Percentiles rank a stretch among this genome's conserved stretches.
Conservation (phyloP, 768 basidiomycete species). For the Aureoboletus auriporus region DNA sequence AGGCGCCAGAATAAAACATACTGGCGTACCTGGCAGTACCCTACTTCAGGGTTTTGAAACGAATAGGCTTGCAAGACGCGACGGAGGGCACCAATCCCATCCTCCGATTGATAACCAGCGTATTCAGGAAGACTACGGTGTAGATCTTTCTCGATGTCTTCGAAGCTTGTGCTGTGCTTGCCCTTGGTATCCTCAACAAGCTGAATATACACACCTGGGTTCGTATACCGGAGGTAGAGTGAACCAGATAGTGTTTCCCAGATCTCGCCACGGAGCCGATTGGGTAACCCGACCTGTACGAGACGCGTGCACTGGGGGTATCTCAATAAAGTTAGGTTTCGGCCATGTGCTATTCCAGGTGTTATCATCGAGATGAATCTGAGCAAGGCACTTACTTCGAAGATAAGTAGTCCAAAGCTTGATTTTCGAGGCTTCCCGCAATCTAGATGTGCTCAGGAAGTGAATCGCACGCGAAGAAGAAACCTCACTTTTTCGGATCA, state of each 20-base stretch:
- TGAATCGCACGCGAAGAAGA: not conserved
- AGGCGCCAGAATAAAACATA: not conserved
- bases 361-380: slow-evolving; percentile 9
- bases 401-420: slow-evolving; percentile 94
- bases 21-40: slow-evolving; percentile 81
- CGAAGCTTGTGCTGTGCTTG: slow-evolving; percentile 80
- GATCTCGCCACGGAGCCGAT: slow-evolving; percentile 91
- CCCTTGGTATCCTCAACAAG: slow-evolving; percentile 77
- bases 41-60: slow-evolving; percentile 88
- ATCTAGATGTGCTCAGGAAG: slow-evolving; percentile 38
- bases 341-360: slow-evolving; percentile 67
- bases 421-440: slow-evolving; percentile 89
- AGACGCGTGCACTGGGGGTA: slow-evolving; percentile 98
- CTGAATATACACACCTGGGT: slow-evolving; percentile 77
- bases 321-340: slow-evolving; percentile 90
- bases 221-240: slow-evolving; percentile 81
- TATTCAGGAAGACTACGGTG: slow-evolving; percentile 96
- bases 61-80: slow-evolving; percentile 94
- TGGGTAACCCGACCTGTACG: slow-evolving; percentile 94
- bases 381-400: slow-evolving; percentile 44
- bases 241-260: slow-evolving; percentile 98
- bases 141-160: slow-evolving; percentile 98
- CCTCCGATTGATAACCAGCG: slow-evolving; percentile 88
- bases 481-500: slow-evolving; percentile 80
- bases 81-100: slow-evolving; percentile 80